Evolutionary conservation across 148 eudicot species (phyloP), one percentile per base, ranked within the genome.

Genomic region (Rhododendron mucronatum): DNA sequence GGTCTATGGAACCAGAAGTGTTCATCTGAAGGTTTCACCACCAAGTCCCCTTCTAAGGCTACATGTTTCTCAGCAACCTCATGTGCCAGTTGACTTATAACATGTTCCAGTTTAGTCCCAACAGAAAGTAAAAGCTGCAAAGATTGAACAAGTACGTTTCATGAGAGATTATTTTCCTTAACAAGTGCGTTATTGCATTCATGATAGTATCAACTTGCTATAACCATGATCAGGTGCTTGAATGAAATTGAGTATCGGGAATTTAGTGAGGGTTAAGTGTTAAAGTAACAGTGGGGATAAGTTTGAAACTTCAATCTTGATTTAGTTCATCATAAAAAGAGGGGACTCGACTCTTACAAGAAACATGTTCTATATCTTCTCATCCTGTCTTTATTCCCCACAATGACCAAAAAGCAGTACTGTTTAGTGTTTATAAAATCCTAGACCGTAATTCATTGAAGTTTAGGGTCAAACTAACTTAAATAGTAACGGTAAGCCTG

Each of bases 1-100:
- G 91, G 91, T 45, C 44, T 41, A 23, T 79, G 35, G 85, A 90
- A 88, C 91, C 89, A 90, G 50, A 90, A 90, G 89, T 84, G 61
- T 0, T 86, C 85, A 67, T 90, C 91, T 28, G 88, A 87, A 33
- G 88, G 91, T 55, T 81, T 79, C 13, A 79, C 82, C 16, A 79
- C 57, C 57, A 79, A 79, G 33, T 79, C 82, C 55, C 57, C 82
- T 26, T 79, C 35, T 3, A 47, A 14, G 55, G 82, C 82, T 45
- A 48, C 57, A 79, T 79, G 82, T 47, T 47, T 79, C 57, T 79
- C 82, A 3, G 82, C 82, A 47, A 79, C 82, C 82, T 79, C 59
- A 47, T 79, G 55, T 11, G 82, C 82, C 59, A 79, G 57, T 47
- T 79, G 82, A n/a, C 7, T 79, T 11, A 79, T 79, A 45, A 79